Base-by-base conservation (phyloP, 2,329 filamentous ascomycete species). In the Alternaria incomplexa region DNA sequence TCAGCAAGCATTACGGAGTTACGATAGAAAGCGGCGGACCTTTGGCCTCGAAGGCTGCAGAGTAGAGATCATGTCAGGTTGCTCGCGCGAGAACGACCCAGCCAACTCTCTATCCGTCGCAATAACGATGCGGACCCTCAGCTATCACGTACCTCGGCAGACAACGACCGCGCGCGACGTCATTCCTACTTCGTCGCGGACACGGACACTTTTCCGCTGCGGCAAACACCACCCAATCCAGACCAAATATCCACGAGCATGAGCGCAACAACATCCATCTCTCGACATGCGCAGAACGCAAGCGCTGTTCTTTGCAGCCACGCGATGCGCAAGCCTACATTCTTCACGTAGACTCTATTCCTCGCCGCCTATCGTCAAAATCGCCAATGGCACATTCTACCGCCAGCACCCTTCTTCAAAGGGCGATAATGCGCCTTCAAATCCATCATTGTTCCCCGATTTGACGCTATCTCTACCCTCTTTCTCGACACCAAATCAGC, bases 301-400 rank as follows among this genome's bases (percentile, higher is more conserved):
- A 36, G 58, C 68, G 26, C 64, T 74, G 40, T 72, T 71, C 55
- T 74, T 77, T 48, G 64, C 72, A 59, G 76, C 73, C 25, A 73
- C 74, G 58, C 69, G 62, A 75, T 70, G 62, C 60, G 54, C 54
- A 22, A 65, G 66, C 32, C 61, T 75, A 5, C 65, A 69, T 5
- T n/a, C 61, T 11, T 62, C 69, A 20, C 63, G 55, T 48, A 68
- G 62, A 55, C 62, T 73, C 6, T 67, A 51, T 48, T 70, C 72
- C 32, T 69, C 69, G 20, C 63, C 67, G 5, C 74, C 77, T 9
- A 74, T 80, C 30, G 69, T 80, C 32, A 71, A 61, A 15, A 79
- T 80, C 22, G 32, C 61, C 50, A 89, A 93, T 82, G 93, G 88
- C 79, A 95, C 92, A 1, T 96, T 97, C 80, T 96, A 95, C 81